Base-by-base conservation (phyloP, 306 rosid genomes). In the Senna siamea region DNA sequence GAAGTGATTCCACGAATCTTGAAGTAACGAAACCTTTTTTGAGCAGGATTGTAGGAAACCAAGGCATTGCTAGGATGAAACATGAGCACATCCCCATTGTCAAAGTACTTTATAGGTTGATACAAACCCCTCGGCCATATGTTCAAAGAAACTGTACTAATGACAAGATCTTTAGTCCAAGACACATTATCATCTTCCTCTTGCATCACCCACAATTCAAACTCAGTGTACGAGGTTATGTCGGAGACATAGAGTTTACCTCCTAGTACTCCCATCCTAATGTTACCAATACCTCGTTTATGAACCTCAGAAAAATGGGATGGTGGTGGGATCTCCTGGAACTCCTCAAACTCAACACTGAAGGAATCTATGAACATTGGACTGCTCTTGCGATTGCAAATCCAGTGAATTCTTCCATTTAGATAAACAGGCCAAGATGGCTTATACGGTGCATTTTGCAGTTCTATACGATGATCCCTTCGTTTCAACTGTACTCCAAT, bases 31-130 rank as follows among this genome's bases (percentile, higher is more conserved):
- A 66, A 26, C 5, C 26, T 66, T n/a, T 28, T 3, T 4, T 40
- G 12, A 7, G n/a, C 26, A 0, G 57, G 57, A 37, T n/a, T 66
- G 5, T 46, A 46, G 3, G 23, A 26, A 14, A 66, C 72, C 43
- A 66, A 46, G n/a, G 72, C 57, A 47, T 66, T 66, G 26, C 72
- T 66, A 0, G 57, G 57, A n/a, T 47, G 72, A 14, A 66, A 66
- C 72, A 66, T 46, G 3, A 66, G 10, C 40, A 66, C 46, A 3
- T 66, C 72, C 4, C 72, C 72, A 46, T 66, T 66, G 6, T 66
- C 26, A 66, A 66, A 43, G 55, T 66, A 66, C 72, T 47, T 66
- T 8, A 66, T 66, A 14, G 57, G 72, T 47, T 9, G 23, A 14
- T 13, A 66, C 4, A 28, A 15, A 46, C 72, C 72, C 18, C 23